phyloP scores from a whole-genome alignment of 2,329 filamentous ascomycete species.

The Sphaerostilbella broomeana region DNA sequence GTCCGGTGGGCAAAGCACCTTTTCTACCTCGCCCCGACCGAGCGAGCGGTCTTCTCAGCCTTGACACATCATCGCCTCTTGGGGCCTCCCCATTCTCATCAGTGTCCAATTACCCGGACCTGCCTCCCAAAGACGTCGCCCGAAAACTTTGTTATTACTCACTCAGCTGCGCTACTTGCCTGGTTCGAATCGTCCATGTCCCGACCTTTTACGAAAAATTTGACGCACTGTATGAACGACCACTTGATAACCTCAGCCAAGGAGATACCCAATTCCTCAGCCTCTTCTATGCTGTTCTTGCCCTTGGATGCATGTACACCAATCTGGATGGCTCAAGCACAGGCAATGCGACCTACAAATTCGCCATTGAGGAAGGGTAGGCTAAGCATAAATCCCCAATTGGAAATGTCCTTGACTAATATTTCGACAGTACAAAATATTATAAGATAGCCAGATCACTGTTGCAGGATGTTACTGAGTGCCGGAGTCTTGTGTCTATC shows the following conservation, averaged over 20 bases:
- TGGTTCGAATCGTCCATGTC: constrained; percentile 67
- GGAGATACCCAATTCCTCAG: constrained; percentile 65
- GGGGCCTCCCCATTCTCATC: constrained; percentile 57
- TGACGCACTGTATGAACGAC: constrained; percentile 67
- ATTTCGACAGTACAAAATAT: constrained; percentile 57
- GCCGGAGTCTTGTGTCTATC: constrained; percentile 65
- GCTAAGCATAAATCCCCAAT: too few species aligned
- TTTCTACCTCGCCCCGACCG: constrained; percentile 49
- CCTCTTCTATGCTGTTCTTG: constrained; percentile 62
- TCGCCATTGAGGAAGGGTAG: constrained; percentile 51
- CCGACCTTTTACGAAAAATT: constrained; percentile 74
- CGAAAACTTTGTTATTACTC: constrained; percentile 48
- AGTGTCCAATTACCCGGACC: constrained; percentile 50
- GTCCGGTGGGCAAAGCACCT: constrained; percentile 53
- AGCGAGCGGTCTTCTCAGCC: constrained; percentile 52
- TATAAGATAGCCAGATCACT: constrained; percentile 62
- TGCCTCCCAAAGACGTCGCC: constrained; percentile 59
- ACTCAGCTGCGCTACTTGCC: constrained; percentile 50
- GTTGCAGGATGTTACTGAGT: constrained; percentile 59
- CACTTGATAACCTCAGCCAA: constrained; percentile 54
- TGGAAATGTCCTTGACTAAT: too few species aligned
- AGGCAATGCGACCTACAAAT: constrained; percentile 40
- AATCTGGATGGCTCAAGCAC: constrained; percentile 49
- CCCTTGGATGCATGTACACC: constrained; percentile 66
- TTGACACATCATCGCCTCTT: constrained; percentile 63